phyloP scores from a whole-genome alignment of 257 asterid genomes.

The Gardenia jasminoides region DNA sequence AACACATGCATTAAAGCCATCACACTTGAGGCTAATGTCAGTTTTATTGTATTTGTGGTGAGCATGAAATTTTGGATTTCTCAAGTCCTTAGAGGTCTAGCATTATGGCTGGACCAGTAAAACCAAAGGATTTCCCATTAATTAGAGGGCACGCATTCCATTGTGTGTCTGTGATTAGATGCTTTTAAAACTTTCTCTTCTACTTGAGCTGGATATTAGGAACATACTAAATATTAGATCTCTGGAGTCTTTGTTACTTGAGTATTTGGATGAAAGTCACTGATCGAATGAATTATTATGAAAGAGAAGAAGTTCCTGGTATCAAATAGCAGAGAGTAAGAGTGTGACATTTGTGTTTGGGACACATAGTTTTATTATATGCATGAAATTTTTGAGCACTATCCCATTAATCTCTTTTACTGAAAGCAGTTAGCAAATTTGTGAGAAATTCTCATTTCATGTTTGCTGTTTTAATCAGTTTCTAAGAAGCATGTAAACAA shows the following conservation, averaged over 20 bases:
- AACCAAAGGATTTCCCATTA: neutral
- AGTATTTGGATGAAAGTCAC: neutral
- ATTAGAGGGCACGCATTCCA: neutral
- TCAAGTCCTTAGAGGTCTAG: neutral
- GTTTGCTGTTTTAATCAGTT: conserved; percentile 41
- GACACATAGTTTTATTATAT: neutral
- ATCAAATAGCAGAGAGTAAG: no score
- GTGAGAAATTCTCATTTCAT: neutral
- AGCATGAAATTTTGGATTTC: neutral
- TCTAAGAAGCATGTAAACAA: conserved; percentile 60
- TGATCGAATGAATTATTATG: neutral
- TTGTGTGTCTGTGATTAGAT: neutral
- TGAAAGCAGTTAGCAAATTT: neutral
- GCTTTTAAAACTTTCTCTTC: neutral
- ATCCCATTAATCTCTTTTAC: neutral
- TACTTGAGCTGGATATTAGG: neutral
- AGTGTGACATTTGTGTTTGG: neutral
- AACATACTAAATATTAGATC: neutral
- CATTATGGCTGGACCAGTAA: neutral
- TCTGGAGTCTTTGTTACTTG: neutral
- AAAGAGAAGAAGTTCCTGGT: neutral
- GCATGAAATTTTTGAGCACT: neutral
- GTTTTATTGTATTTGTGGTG: neutral
- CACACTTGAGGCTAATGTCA: neutral
- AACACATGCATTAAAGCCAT: no score